Conservation (phyloP, 2,329 filamentous ascomycete species). For the Penicillium sp. region DNA sequence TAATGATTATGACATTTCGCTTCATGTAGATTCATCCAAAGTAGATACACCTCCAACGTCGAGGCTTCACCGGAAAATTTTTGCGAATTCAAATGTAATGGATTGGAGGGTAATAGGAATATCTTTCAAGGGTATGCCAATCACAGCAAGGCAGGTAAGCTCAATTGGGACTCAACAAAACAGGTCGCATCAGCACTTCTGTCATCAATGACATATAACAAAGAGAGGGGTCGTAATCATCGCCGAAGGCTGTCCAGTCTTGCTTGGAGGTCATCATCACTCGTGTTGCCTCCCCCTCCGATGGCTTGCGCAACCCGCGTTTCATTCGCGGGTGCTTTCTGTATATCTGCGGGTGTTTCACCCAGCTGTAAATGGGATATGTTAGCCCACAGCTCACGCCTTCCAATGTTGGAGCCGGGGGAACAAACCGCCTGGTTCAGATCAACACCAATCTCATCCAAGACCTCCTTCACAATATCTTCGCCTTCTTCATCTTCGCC, state of each 20-base stretch:
- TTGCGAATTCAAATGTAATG: neutral
- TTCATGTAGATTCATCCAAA: neutral
- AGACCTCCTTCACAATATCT: conserved; percentile 91
- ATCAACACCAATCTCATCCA: conserved; percentile 96
- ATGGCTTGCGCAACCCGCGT: conserved; percentile 82
- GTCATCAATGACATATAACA: conserved; percentile 4
- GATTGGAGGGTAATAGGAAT: neutral
- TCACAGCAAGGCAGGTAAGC: neutral
- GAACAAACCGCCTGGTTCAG: conserved; percentile 78
- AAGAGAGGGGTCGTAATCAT: conserved; percentile 32
- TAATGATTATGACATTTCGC: neutral
- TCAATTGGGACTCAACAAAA: neutral
- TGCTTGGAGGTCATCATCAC: conserved; percentile 89
- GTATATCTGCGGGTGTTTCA: conserved; percentile 82
- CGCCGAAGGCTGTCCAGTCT: conserved; percentile 80
- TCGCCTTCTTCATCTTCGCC: conserved; percentile 89
- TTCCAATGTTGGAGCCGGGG: neutral
- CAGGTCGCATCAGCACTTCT: neutral
- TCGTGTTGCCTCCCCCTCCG: conserved; percentile 53
- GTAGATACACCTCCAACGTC: too few species aligned
- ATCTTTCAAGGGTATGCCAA: conserved; percentile 4
- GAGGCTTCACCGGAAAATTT: neutral
- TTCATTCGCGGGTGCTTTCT: conserved; percentile 70
- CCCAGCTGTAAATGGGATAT: conserved; percentile 63
- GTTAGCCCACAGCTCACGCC: conserved; percentile 20